phyloP scores from a whole-genome alignment of 2,329 filamentous ascomycete genomes.

The Penicillium italicum region DNA sequence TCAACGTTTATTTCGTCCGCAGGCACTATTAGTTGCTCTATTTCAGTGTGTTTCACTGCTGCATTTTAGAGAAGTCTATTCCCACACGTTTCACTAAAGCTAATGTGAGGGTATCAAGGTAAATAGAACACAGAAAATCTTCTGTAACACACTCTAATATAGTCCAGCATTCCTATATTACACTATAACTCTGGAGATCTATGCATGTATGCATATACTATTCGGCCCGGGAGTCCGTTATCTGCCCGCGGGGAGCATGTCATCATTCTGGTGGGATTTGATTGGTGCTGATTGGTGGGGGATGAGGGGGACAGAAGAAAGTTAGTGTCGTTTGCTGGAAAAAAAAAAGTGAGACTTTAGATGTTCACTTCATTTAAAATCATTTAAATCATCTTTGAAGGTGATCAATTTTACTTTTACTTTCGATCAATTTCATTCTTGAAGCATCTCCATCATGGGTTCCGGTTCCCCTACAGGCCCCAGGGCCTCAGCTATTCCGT shows the following conservation, averaged over 20 bases:
- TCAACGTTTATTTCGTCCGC: too few species aligned
- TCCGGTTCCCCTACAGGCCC: constrained; percentile 42
- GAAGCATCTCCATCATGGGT: constrained; percentile 40
- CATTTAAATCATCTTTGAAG: background rate
- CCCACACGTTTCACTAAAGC: background rate
- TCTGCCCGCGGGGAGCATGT: constrained; percentile 4
- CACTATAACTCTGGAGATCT: background rate
- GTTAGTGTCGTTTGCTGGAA: constrained; percentile 4
- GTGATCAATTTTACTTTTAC: background rate
- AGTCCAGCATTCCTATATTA: background rate
- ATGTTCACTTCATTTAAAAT: background rate
- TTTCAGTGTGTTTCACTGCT: background rate
- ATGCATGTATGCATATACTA: background rate
- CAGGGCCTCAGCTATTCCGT: constrained; percentile 54
- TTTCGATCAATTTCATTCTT: background rate
- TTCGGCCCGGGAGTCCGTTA: background rate
- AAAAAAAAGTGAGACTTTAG: constrained; percentile 2
- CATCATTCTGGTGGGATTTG: background rate
- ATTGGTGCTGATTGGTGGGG: constrained; percentile 6
- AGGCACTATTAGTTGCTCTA: background rate
- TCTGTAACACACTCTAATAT: background rate
- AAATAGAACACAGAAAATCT: background rate
- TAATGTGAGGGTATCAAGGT: background rate
- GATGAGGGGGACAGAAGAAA: constrained; percentile 8
- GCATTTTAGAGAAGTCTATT: background rate